Conservation (phyloP, 208 protist species). For the Crithidia bombi region DNA sequence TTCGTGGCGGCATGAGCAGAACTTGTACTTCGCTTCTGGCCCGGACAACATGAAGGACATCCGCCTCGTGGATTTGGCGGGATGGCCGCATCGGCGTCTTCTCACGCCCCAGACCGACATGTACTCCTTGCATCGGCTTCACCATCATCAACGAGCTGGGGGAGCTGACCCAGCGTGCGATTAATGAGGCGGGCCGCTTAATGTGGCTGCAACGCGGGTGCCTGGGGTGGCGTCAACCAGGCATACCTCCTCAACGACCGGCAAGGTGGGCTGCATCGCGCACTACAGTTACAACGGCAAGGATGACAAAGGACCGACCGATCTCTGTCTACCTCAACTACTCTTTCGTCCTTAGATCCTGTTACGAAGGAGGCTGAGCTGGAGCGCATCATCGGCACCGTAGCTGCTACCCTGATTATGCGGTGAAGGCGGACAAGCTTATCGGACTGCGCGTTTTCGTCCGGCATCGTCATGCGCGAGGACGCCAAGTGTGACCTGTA, state of each 20-base stretch:
- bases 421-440: constrained; percentile 51
- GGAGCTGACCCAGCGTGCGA: constrained; percentile 46
- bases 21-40: constrained; percentile 53
- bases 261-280: constrained; percentile 69
- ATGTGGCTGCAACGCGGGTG: constrained; percentile 60
- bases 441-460: constrained; percentile 64
- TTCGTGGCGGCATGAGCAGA: constrained; percentile 48
- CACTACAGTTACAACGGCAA: constrained; percentile 75
- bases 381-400: constrained; percentile 62
- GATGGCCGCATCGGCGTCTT: constrained; percentile 66
- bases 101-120: constrained; percentile 55
- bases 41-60: constrained; percentile 71
- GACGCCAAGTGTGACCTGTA: constrained; percentile 78
- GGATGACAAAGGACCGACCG: constrained; percentile 31
- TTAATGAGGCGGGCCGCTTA: constrained; percentile 55
- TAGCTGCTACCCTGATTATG: constrained; percentile 62
- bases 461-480: constrained; percentile 65
- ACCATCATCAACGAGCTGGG: constrained; percentile 57
- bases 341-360: constrained; percentile 65
- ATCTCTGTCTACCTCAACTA: constrained; percentile 69
- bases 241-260: constrained; percentile 54
- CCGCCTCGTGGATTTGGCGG: constrained; percentile 44
- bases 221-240: constrained; percentile 74
- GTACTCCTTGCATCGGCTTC: constrained; percentile 57
- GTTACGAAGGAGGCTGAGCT: constrained; percentile 40